Conservation (phyloP, 148 eudicot genomes). For the Rhododendron molle region DNA sequence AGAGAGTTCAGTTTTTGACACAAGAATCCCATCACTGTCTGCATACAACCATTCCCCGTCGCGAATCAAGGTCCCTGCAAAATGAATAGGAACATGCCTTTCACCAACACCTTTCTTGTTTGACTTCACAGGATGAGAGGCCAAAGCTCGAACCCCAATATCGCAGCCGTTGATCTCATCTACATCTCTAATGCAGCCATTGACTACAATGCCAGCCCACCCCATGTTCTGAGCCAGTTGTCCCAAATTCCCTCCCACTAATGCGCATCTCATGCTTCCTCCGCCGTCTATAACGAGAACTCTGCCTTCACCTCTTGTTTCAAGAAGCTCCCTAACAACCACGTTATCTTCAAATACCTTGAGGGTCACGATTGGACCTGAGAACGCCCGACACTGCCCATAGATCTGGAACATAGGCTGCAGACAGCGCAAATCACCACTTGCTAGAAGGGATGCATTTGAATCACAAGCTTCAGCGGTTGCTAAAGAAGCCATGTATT, state of each 20-base stretch:
- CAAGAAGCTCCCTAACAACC: conserved; percentile 40
- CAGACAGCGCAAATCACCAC: conserved; percentile 32
- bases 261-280: conserved; percentile 41
- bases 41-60: conserved; percentile 47
- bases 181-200: conserved; percentile 41
- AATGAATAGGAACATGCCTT: conserved; percentile 26
- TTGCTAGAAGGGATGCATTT: conserved; percentile 23
- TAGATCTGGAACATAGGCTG: conserved; percentile 36
- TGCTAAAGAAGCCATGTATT: conserved; percentile 24
- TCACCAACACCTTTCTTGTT: conserved; percentile 33
- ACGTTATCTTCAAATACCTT: conserved; percentile 48
- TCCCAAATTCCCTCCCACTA: conserved; percentile 39
- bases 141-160: conserved; percentile 40
- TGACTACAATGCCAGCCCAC: conserved; percentile 41
- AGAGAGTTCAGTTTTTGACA: conserved; percentile 33
- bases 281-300: conserved; percentile 44
- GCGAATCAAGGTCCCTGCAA: conserved; percentile 30
- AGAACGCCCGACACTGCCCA: conserved; percentile 31
- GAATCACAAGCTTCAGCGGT: conserved; percentile 43
- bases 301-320: conserved; percentile 40
- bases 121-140: conserved; percentile 38
- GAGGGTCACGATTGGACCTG: conserved; percentile 35
- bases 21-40: conserved; percentile 41
- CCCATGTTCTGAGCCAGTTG: conserved; percentile 44
- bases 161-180: conserved; percentile 44